Conservation (phyloP, 345 rosid species). For the Populus davidiana region DNA sequence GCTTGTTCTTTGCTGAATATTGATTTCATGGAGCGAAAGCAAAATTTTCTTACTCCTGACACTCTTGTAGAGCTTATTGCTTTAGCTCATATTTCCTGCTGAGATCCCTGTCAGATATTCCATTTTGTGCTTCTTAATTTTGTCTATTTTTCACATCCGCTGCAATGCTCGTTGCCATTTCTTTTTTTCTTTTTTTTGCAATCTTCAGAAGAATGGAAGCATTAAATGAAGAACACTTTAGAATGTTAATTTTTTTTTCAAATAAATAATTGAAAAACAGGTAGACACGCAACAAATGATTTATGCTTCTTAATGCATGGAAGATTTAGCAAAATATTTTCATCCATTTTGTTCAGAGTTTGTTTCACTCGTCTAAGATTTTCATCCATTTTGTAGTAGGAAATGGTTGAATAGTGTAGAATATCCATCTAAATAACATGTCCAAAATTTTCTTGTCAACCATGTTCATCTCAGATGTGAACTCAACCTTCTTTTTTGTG, state of each 20-base stretch:
- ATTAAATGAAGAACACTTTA: not conserved
- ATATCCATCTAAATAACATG: not conserved
- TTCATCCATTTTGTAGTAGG: not conserved
- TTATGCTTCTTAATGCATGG: not conserved
- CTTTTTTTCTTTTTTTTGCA: not conserved
- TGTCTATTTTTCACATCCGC: not conserved
- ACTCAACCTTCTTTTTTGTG: slow-evolving; percentile 12
- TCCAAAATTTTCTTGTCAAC: not conserved
- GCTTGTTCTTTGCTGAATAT: not conserved
- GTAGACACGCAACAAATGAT: not conserved
- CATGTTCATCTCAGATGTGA: not conserved
- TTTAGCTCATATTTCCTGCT: not conserved
- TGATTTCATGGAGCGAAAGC: not conserved
- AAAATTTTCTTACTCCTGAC: not conserved
- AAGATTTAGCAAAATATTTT: not conserved
- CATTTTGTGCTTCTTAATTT: not conserved
- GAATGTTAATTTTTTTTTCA: not conserved
- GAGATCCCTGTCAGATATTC: not conserved
- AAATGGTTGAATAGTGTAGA: not conserved
- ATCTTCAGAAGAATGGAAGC: not conserved
- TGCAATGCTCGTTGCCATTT: not conserved
- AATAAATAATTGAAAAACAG: not conserved
- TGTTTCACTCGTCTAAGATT: not conserved
- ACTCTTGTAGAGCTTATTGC: not conserved
- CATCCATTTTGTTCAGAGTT: not conserved